A percentile compares a stretch with the other conserved stretches of the same genome.
Evolutionary conservation across 305 asterid species (phyloP).

Genomic region (Salvia sclarea): DNA sequence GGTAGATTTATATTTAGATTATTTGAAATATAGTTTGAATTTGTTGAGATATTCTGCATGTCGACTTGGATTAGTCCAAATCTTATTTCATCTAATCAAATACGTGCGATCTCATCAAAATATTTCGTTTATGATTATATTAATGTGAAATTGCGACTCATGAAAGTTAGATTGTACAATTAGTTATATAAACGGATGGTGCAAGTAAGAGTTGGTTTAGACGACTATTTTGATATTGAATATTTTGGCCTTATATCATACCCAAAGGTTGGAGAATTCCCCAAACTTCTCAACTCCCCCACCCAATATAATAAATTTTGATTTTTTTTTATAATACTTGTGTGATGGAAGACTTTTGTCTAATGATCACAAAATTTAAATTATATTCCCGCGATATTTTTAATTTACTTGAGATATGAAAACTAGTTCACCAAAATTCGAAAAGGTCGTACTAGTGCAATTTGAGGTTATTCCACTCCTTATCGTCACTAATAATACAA

Average conservation of each 20-base stretch:
- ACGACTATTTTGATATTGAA: background rate
- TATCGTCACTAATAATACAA: no score
- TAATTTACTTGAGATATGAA: no score
- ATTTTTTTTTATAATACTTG: no score
- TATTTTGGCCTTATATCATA: conserved; percentile 19
- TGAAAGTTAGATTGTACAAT: conserved; percentile 1
- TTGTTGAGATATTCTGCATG: background rate
- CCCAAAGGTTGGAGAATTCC: conserved; percentile 26
- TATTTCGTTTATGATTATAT: background rate
- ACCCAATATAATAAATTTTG: background rate
- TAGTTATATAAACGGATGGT: background rate
- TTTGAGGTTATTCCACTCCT: no score
- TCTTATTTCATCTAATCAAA: background rate
- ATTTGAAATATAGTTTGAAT: background rate
- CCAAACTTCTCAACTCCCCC: background rate
- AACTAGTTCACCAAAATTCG: no score
- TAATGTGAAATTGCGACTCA: background rate
- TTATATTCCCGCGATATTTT: no score
- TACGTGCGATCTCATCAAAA: background rate
- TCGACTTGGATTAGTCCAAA: background rate
- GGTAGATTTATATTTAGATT: background rate
- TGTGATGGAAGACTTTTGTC: background rate
- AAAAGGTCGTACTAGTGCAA: no score
- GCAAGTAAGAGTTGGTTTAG: conserved; percentile 21
- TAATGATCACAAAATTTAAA: no score